Conservation (phyloP, 345 rosid genomes). For the Ailanthus altissimus region DNA sequence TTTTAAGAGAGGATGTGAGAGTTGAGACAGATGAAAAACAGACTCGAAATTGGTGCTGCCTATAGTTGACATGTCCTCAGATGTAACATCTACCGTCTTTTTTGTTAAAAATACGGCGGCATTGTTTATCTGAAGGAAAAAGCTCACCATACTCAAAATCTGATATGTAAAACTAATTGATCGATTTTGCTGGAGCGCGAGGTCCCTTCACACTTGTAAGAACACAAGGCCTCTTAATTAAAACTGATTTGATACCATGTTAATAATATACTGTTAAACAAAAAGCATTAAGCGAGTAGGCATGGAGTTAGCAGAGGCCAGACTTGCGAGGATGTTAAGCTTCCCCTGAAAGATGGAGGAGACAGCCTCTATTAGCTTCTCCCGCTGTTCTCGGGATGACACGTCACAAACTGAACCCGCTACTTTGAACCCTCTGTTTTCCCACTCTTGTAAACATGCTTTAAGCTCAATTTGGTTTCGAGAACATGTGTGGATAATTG, state of each 20-base stretch:
- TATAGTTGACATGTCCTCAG: conserved; percentile 10
- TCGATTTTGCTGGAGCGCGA: too few relatives aligned
- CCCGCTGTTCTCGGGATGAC: conserved; percentile 22
- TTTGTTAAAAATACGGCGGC: neutral
- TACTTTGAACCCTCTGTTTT: conserved; percentile 46
- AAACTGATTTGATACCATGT: too few relatives aligned
- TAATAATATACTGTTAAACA: too few relatives aligned
- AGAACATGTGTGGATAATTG: conserved; percentile 9
- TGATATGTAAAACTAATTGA: too few relatives aligned
- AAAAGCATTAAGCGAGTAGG: too few relatives aligned
- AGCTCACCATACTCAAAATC: neutral
- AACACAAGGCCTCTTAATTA: too few relatives aligned
- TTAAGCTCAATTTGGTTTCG: conserved; percentile 16
- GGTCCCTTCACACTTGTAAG: too few relatives aligned
- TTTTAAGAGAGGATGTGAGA: too few relatives aligned
- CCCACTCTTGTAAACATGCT: conserved; percentile 34
- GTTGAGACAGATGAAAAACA: too few relatives aligned
- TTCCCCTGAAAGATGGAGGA: conserved; percentile 47
- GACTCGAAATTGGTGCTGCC: neutral
- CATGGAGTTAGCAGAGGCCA: too few relatives aligned
- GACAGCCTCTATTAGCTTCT: conserved; percentile 45
- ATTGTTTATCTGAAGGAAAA: conserved; percentile 5
- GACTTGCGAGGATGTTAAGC: conserved; percentile 58
- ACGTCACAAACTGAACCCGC: conserved; percentile 55
- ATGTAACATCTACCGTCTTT: neutral